Conservation (phyloP, 495 filamentous ascomycete genomes). For the Neohortaea acidophila region DNA sequence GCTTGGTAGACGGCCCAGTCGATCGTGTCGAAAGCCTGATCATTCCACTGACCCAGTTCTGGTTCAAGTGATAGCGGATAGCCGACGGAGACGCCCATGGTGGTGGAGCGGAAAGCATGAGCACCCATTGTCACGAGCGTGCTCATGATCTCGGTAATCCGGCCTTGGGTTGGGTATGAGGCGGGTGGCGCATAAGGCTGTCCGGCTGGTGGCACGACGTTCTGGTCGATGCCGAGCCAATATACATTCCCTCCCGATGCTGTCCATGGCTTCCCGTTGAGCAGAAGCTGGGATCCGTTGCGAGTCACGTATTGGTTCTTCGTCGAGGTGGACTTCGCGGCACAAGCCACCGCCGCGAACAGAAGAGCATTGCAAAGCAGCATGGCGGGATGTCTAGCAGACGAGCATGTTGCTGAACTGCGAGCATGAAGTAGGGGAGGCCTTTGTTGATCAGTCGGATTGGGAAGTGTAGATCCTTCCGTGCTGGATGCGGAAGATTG, state of each 20-base stretch:
- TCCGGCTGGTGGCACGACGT: constrained; percentile 35
- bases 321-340: too few relatives aligned
- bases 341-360: too few relatives aligned
- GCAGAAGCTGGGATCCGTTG: constrained; percentile 28
- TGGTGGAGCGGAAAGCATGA: constrained; percentile 38
- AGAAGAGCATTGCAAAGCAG: too few relatives aligned
- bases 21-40: constrained; percentile 35
- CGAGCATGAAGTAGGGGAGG: too few relatives aligned
- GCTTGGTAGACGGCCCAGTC: constrained; percentile 42
- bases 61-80: constrained; percentile 39
- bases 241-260: constrained; percentile 40
- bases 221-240: constrained; percentile 44
- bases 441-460: too few relatives aligned
- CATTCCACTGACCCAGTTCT: constrained; percentile 30
- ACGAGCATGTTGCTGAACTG: too few relatives aligned
- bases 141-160: constrained; percentile 39
- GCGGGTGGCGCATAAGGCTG: constrained; percentile 35
- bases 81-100: constrained; percentile 38
- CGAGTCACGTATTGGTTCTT: constrained; percentile 27
- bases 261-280: constrained; percentile 34
- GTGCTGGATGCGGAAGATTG: too few relatives aligned
- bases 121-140: constrained; percentile 37
- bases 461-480: too few relatives aligned
- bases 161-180: constrained; percentile 38
- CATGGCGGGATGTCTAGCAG: too few relatives aligned